Percentiles rank a stretch among this genome's conserved stretches.
phyloP scores from a whole-genome alignment of 345 rosid genomes.

The Eucalyptus brandiana region DNA sequence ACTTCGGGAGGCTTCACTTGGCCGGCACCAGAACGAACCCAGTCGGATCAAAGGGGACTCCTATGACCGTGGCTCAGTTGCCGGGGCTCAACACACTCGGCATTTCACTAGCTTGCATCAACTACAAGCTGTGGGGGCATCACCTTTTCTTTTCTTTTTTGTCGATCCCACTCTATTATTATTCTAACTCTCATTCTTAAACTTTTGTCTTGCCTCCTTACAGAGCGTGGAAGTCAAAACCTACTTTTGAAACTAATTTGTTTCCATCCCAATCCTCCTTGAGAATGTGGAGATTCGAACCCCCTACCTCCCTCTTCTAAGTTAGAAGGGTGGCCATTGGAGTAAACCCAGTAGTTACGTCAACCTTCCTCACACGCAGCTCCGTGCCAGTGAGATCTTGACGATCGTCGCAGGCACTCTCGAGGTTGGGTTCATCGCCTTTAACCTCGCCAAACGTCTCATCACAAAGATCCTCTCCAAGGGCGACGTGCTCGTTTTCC shows the following conservation, averaged over 20 bases:
- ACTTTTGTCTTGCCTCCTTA: no score
- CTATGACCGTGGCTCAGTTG: not conserved
- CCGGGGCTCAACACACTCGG: conserved; percentile 1
- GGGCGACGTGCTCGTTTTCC: conserved; percentile 9
- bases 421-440: not conserved
- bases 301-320: no score
- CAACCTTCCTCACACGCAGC: not conserved
- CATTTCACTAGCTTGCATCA: not conserved
- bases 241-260: no score
- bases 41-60: not conserved
- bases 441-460: not conserved
- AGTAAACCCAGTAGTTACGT: not conserved
- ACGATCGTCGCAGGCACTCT: conserved; percentile 1
- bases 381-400: not conserved
- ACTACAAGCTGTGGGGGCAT: not conserved
- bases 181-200: no score
- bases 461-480: not conserved
- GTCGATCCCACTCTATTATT: no score
- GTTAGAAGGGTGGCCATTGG: no score
- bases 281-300: no score
- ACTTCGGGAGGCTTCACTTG: not conserved
- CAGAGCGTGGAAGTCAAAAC: no score
- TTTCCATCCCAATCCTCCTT: no score
- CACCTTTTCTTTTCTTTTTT: no score
- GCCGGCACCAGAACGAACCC: not conserved